A percentile compares a stretch with the other conserved stretches of the same genome.
Evolutionary conservation across 495 filamentous ascomycete species (phyloP).

Genomic region (Pseudevernia furfuracea): DNA sequence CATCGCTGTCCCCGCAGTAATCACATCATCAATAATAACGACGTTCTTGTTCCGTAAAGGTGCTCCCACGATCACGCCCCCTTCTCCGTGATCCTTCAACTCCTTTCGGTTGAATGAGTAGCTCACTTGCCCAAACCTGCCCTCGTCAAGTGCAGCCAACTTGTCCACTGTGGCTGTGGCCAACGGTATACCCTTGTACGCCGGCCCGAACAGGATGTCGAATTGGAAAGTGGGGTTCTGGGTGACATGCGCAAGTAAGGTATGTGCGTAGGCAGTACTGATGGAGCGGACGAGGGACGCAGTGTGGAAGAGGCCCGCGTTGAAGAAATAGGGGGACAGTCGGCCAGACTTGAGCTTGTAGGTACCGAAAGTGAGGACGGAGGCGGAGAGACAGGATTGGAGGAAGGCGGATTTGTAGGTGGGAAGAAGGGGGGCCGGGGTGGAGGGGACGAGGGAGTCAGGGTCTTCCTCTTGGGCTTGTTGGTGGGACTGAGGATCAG

Average conservation of each 20-base stretch:
- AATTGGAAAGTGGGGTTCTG: slow-evolving; percentile 35
- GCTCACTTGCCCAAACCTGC: slow-evolving; percentile 48
- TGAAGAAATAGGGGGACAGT: slow-evolving; percentile 97
- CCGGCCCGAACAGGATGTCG: slow-evolving; percentile 57
- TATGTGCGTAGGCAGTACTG: slow-evolving; percentile 68
- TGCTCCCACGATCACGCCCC: slow-evolving; percentile 83
- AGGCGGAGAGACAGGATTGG: slow-evolving; percentile 58
- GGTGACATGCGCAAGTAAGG: slow-evolving; percentile 43
- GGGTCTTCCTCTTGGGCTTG: slow-evolving; percentile 17
- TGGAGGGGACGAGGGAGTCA: slow-evolving; percentile 11
- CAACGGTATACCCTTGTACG: slow-evolving; percentile 93
- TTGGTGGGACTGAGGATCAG: not conserved
- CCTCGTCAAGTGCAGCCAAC: slow-evolving; percentile 54
- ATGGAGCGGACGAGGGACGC: slow-evolving; percentile 65
- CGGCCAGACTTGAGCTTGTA: slow-evolving; percentile 89
- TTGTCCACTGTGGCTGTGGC: slow-evolving; percentile 64
- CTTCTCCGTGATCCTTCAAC: slow-evolving; percentile 88
- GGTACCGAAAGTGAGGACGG: slow-evolving; percentile 78
- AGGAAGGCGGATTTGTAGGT: slow-evolving; percentile 64
- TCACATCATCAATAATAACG: slow-evolving; percentile 90
- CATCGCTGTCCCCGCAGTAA: slow-evolving; percentile 89
- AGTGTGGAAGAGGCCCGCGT: slow-evolving; percentile 77
- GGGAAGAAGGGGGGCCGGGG: slow-evolving; percentile 4
- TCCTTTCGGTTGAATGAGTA: slow-evolving; percentile 96
- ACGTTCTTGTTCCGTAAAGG: slow-evolving; percentile 74